A percentile compares a stretch with the other conserved stretches of the same genome.
Conservation (phyloP, 2,329 filamentous ascomycete genomes). For the Aspergillus versicolor region DNA sequence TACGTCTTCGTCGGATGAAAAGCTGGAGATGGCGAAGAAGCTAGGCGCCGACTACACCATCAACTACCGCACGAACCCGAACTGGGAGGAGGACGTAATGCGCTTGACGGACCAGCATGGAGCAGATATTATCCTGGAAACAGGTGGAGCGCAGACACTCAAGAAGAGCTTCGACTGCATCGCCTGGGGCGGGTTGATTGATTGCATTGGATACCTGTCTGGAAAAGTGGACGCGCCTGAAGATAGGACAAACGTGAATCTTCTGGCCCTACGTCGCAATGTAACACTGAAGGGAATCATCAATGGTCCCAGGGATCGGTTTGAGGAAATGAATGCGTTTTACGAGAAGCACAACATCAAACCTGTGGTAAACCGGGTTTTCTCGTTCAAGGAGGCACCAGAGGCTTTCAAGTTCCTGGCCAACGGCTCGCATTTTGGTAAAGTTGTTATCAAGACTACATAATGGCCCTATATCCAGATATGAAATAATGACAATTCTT, state of each 20-base stretch:
- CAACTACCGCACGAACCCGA: conserved; percentile 49
- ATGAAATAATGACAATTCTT: too few relatives aligned
- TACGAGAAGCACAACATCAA: conserved; percentile 33
- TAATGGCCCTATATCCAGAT: not conserved
- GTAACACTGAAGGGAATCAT: conserved; percentile 59
- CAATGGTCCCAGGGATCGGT: conserved; percentile 61
- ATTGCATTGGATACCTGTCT: conserved; percentile 49
- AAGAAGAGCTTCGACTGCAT: conserved; percentile 49
- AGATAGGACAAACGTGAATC: conserved; percentile 60
- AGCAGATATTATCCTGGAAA: conserved; percentile 53
- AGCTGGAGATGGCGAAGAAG: conserved; percentile 50
- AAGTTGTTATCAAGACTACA: conserved; percentile 52
- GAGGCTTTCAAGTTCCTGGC: conserved; percentile 55
- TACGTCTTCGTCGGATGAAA: conserved; percentile 52
- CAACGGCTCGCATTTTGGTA: conserved; percentile 55
- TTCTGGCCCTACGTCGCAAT: conserved; percentile 52
- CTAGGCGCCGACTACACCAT: conserved; percentile 51
- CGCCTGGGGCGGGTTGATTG: conserved; percentile 47
- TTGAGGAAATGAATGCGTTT: conserved; percentile 40
- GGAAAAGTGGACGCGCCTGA: conserved; percentile 57
- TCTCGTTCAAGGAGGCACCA: conserved; percentile 52
- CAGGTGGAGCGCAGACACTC: conserved; percentile 52
- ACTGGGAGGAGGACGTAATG: conserved; percentile 49
- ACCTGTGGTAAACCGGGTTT: conserved; percentile 55
- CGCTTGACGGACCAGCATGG: conserved; percentile 46